A percentile compares a stretch with the other conserved stretches of the same genome.
These are phyloP conservation scores for Pedinophyceae sp. DNA, from an alignment of 139 green algal species.

Conservation along the genomic window DNA sequence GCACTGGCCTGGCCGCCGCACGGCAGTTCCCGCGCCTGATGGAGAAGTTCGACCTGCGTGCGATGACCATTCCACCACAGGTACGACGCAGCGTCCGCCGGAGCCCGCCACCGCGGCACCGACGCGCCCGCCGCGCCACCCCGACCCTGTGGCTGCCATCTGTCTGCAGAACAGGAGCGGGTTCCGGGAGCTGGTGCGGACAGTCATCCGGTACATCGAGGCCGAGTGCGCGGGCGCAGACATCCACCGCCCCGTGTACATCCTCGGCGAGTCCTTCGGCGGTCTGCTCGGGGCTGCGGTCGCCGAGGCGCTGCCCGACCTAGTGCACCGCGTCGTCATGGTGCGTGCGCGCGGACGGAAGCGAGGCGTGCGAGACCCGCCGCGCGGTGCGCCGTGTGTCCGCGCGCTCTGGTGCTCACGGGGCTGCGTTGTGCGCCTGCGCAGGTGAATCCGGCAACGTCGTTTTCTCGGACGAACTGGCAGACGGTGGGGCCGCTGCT, in stretches of 20 bases:
- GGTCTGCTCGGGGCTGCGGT: conserved; percentile 55
- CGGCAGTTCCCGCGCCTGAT: conserved; percentile 53
- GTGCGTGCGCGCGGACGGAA: neutral
- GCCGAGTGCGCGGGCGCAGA: conserved; percentile 5
- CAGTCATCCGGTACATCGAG: conserved; percentile 16
- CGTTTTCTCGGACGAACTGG: conserved; percentile 50
- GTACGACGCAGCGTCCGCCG: too few relatives aligned
- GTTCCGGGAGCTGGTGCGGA: conserved; percentile 43
- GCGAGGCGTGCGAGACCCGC: neutral
- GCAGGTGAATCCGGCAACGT: conserved; percentile 79
- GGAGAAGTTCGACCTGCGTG: conserved; percentile 50
- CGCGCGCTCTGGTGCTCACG: too few relatives aligned
- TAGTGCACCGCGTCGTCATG: conserved; percentile 5
- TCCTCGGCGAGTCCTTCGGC: conserved; percentile 80
- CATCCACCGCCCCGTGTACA: conserved; percentile 50
- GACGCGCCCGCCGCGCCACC: too few relatives aligned
- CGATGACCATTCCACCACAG: conserved; percentile 31
- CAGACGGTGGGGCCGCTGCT: conserved; percentile 25
- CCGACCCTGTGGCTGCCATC: too few relatives aligned
- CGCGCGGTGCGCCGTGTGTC: too few relatives aligned
- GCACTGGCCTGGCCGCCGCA: conserved; percentile 51
- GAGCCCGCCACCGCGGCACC: too few relatives aligned
- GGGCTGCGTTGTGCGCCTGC: too few relatives aligned
- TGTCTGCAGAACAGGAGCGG: conserved; percentile 51
- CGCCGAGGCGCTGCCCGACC: conserved; percentile 12